A percentile compares a stretch with the other conserved stretches of the same genome.
Conservation (phyloP, 2,329 filamentous ascomycete genomes). For the Stemphylium vesicarium region DNA sequence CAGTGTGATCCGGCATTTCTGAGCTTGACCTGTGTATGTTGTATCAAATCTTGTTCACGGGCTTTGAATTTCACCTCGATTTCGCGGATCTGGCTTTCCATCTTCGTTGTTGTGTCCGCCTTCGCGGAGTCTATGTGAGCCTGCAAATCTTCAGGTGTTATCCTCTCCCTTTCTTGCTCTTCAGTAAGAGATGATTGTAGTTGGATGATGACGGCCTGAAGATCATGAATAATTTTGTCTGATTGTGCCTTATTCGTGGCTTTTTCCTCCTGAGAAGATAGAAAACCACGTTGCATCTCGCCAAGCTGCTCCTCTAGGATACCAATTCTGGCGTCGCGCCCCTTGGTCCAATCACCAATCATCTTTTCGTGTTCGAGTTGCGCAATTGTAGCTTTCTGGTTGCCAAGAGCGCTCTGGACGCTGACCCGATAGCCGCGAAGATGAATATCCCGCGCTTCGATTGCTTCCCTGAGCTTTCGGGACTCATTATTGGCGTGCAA, state of each 20-base stretch:
- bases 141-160: not conserved
- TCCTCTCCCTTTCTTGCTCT: not conserved
- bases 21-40: not conserved
- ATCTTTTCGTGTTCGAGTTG: not conserved
- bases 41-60: not conserved
- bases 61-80: not conserved
- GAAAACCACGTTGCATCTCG: not conserved
- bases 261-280: not conserved
- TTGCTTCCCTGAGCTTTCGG: not conserved
- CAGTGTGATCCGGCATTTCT: not conserved
- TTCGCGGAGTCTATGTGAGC: not conserved
- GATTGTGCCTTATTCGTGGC: not conserved
- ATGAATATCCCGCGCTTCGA: not conserved
- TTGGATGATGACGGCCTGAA: not conserved
- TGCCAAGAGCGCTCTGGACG: not conserved
- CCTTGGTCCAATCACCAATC: not conserved
- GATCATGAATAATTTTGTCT: not conserved
- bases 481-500: slow-evolving; percentile 11
- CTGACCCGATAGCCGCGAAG: not conserved
- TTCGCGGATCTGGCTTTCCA: not conserved
- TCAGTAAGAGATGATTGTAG: not conserved
- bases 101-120: not conserved
- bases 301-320: not conserved
- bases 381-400: not conserved
- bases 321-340: not conserved